Conservation (phyloP, 164 flowering plant genomes). For the Magnolia officinalis region DNA sequence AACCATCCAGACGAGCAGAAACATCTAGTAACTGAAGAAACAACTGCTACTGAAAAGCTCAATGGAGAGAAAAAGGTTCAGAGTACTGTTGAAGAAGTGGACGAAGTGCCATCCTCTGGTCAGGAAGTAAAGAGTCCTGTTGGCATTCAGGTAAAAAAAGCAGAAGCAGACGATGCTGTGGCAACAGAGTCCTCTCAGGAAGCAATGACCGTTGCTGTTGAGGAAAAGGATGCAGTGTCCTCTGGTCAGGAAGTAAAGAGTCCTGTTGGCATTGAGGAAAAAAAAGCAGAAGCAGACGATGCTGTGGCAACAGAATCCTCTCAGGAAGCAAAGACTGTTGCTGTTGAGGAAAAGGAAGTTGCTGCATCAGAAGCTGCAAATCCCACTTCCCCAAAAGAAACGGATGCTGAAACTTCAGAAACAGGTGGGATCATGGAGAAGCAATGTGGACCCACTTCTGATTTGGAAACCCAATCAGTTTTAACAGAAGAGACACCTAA, state of each 20-base stretch:
- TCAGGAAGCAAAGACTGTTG: conserved; percentile 12
- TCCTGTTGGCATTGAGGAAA: conserved; percentile 7
- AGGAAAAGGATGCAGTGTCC: conserved; percentile 18
- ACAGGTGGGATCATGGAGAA: conserved; percentile 11
- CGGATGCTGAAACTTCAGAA: conserved; percentile 15
- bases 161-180: neutral
- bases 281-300: conserved; percentile 10
- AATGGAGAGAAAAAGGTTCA: conserved; percentile 24
- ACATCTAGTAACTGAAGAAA: conserved; percentile 25
- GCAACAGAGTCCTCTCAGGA: conserved; percentile 11
- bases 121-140: conserved; percentile 15
- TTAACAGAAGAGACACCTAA: conserved; percentile 8
- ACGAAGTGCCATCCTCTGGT: conserved; percentile 13
- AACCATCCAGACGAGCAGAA: conserved; percentile 25
- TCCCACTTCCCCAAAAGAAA: conserved; percentile 22
- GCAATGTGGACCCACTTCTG: conserved; percentile 14
- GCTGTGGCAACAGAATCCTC: neutral
- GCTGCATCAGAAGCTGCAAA: conserved; percentile 12
- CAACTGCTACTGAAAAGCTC: conserved; percentile 19
- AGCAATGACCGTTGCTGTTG: conserved; percentile 3
- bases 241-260: conserved; percentile 21
- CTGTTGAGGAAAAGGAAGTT: conserved; percentile 16
- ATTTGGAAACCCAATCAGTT: no score
- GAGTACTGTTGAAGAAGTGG: conserved; percentile 20
- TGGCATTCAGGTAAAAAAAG: conserved; percentile 15